These are phyloP conservation scores for Kuraishia capsulata DNA, from an alignment of 805 yeast species.

Conservation along the genomic window DNA sequence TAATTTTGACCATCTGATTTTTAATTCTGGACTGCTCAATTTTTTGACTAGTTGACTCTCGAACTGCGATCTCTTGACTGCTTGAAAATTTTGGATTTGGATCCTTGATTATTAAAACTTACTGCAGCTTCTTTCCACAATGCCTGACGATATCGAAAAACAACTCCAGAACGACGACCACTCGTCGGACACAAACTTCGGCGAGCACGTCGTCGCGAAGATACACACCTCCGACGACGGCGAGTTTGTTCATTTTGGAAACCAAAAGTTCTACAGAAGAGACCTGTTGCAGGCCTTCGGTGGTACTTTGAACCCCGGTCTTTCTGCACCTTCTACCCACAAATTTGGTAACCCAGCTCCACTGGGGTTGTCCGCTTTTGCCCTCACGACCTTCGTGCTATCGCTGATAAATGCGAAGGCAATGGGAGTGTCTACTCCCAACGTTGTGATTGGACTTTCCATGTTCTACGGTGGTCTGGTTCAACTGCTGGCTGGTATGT, in stretches of 20 bases:
- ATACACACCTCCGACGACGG: conserved; percentile 26
- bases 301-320: conserved; percentile 74
- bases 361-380: conserved; percentile 63
- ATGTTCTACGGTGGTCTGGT: conserved; percentile 67
- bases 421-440: conserved; percentile 54
- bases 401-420: conserved; percentile 57
- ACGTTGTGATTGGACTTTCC: conserved; percentile 57
- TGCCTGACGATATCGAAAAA: conserved; percentile 3
- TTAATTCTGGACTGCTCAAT: too few relatives aligned
- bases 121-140: too few relatives aligned
- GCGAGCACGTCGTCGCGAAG: not conserved
- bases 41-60: too few relatives aligned
- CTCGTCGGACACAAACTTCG: not conserved
- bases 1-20: too few relatives aligned
- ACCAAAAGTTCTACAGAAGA: conserved; percentile 52
- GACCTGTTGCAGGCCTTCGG: conserved; percentile 67
- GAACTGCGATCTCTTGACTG: too few relatives aligned
- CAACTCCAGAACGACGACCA: conserved; percentile 1
- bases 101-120: too few relatives aligned
- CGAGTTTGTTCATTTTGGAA: conserved; percentile 63
- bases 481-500: conserved; percentile 65
- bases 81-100: too few relatives aligned
- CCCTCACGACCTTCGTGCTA: conserved; percentile 57
- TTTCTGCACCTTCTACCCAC: conserved; percentile 45
- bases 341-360: conserved; percentile 71